These are phyloP conservation scores for Eucalyptus guilfoylei DNA, from an alignment of 345 rosid genomes.

Conservation along the genomic window DNA sequence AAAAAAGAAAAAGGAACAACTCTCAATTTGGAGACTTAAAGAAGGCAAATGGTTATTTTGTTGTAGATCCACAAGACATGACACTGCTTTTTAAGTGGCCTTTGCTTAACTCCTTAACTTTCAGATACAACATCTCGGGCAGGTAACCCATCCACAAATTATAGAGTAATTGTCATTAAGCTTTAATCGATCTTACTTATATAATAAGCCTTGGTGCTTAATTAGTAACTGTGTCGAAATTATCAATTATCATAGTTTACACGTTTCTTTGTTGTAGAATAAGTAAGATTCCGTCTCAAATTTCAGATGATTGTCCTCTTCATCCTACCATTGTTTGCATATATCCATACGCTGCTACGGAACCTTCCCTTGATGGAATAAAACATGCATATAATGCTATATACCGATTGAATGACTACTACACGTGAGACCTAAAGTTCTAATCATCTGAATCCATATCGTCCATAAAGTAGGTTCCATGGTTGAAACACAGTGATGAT, in stretches of 20 bases:
- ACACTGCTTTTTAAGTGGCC: neutral
- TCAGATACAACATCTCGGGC: neutral
- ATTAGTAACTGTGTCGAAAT: neutral
- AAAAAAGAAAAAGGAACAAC: too few species aligned
- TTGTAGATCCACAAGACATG: neutral
- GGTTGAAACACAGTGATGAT: neutral
- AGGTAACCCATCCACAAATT: neutral
- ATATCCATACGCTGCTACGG: neutral
- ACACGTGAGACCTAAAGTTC: neutral
- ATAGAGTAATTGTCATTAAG: neutral
- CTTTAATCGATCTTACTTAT: neutral
- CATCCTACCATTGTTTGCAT: neutral
- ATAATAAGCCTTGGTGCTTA: neutral
- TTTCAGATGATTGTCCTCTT: neutral
- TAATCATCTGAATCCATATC: neutral
- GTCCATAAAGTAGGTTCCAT: neutral
- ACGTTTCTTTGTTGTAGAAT: neutral
- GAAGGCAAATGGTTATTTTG: too few species aligned
- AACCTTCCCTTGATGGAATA: neutral
- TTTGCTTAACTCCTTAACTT: neutral
- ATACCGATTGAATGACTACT: neutral
- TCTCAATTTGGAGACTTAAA: too few species aligned
- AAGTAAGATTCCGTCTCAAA: neutral
- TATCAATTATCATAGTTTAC: neutral
- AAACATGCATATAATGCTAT: neutral